Conservation (phyloP, 1,284 basidiomycete species). For the Paramarasmius palmivorus region DNA sequence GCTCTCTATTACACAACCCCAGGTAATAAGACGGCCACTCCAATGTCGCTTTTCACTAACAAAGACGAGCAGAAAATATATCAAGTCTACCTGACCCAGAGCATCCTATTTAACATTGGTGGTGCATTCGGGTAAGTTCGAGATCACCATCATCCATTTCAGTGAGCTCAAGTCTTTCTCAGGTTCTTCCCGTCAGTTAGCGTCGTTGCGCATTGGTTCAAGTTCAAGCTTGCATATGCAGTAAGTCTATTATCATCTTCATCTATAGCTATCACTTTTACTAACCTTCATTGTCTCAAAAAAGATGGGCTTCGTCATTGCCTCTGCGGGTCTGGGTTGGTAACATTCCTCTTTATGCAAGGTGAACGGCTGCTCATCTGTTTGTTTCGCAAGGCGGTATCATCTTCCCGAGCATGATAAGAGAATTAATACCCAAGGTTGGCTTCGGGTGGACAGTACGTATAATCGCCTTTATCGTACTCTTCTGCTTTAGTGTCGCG, state of each 20-base stretch:
- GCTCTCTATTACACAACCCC: background rate
- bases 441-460: background rate
- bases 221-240: too few relatives aligned
- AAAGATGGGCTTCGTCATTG: background rate
- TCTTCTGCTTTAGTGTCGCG: too few relatives aligned
- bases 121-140: background rate
- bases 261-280: too few relatives aligned
- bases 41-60: too few relatives aligned
- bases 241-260: background rate
- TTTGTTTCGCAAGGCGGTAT: slow-evolving; percentile 1
- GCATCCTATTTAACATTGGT: background rate
- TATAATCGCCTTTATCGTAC: too few relatives aligned
- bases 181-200: too few relatives aligned
- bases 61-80: too few relatives aligned
- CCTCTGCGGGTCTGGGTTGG: background rate
- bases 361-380: background rate
- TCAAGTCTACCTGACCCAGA: background rate
- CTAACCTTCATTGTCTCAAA: too few relatives aligned
- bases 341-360: background rate
- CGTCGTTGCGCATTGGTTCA: too few relatives aligned
- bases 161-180: too few relatives aligned
- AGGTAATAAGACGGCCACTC: too few relatives aligned
- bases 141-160: too few relatives aligned
- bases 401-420: slow-evolving; percentile 5
- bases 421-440: background rate